A percentile compares a stretch with the other conserved stretches of the same genome.
Evolutionary conservation across 768 basidiomycete genomes (phyloP).

Genomic region (Tulasnella calospora): DNA sequence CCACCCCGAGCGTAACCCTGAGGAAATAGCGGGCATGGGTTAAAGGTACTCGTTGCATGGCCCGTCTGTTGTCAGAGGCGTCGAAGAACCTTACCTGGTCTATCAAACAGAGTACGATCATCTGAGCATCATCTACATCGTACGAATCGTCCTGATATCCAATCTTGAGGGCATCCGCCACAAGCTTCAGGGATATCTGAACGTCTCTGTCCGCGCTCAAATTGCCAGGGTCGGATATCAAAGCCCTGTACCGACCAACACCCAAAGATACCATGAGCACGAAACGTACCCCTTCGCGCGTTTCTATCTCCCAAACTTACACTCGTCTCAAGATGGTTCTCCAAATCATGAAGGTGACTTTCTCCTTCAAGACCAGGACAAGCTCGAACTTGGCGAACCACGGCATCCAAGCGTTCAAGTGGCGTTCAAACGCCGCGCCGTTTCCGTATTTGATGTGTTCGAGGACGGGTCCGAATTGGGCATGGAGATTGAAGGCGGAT

Average conservation of each 20-base stretch:
- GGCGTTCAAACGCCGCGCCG: neutral
- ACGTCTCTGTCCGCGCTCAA: neutral
- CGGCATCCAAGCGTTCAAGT: constrained; percentile 23
- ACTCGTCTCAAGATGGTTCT: constrained; percentile 15
- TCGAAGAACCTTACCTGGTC: constrained; percentile 17
- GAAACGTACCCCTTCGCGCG: no score
- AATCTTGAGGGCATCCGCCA: constrained; percentile 13
- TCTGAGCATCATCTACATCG: constrained; percentile 20
- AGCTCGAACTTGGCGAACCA: constrained; percentile 24
- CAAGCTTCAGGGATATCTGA: constrained; percentile 6
- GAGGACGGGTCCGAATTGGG: constrained; percentile 16
- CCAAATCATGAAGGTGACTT: constrained; percentile 14
- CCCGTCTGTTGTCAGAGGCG: neutral
- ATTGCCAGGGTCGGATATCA: neutral
- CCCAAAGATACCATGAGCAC: neutral
- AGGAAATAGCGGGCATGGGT: neutral
- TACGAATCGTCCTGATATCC: constrained; percentile 15
- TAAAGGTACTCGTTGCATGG: no score
- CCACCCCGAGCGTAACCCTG: neutral
- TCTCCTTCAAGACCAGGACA: constrained; percentile 16
- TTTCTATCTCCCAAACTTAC: neutral
- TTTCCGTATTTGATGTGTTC: neutral
- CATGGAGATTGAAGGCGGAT: constrained; percentile 8
- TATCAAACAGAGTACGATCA: constrained; percentile 18
- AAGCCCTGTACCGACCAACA: neutral